Evolutionary conservation across 805 yeast genomes (phyloP), one percentile per base, ranked within the genome.

Genomic region (Yarrowia phangngaensis): DNA sequence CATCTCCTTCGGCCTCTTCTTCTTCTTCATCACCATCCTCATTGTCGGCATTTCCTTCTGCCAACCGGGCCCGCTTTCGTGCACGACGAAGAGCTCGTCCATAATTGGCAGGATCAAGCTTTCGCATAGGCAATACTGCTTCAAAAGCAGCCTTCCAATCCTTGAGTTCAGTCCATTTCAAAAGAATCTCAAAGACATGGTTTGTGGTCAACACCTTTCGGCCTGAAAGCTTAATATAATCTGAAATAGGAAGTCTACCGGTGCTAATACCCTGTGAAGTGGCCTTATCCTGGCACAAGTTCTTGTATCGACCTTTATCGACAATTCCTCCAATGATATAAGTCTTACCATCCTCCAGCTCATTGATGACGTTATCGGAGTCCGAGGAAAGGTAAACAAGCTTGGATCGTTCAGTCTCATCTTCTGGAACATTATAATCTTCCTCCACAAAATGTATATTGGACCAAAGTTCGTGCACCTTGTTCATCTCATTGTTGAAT

Each of bases 261-360:
- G 92, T 84, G 31, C 71, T 63, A 14, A 90, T 70, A 0, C 89
- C 87, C 56, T 84, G 65, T 51, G 71, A 67, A 55, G 79, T 73
- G 0, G 97, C 97, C 64, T 89, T 92, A 54, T 83, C 74, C 38
- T 77, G 72, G 63, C 98, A 90, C 24, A 90, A 65, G 54, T 73
- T 71, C 64, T 86, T 85, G 67, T 88, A 82, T 57, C 97, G 75
- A 52, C 94, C 94, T 64, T 90, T 90, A 64, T 90, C 98, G 3
- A 90, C 97, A 51, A 90, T 90, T 0, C 97, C 98, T 8, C 98
- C 98, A 41, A 90, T 79, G 32, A 90, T 78, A 57, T 90, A 90
- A 0, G 94, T 84, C 61, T 73, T 70, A 3, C 82, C 84, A 4
- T 79, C 76, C 53, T 81, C 79, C 48, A 90, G 68, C 19, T 70